Base-by-base conservation (phyloP, 352 stramenopile genomes). In the Phytophthora pini region DNA sequence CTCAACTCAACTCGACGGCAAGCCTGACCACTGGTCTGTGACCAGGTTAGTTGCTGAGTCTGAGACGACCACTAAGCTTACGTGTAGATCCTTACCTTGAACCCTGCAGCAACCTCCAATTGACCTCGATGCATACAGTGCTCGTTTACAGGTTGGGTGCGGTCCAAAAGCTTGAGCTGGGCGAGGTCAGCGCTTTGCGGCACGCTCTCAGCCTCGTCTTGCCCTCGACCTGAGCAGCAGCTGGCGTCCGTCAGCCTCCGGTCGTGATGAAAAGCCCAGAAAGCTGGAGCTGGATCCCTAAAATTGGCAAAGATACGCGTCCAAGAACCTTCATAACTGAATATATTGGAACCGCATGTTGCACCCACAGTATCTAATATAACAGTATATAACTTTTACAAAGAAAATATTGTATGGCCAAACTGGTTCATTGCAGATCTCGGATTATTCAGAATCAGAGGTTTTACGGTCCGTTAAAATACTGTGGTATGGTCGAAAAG, bases 191-290 rank as follows among this genome's bases (percentile, higher is more conserved):
- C 5, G 60, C 60, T 68, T 62, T 68, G 60, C 43, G 9, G 51
- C 44, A 47, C 60, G 20, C 43, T 67, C 44, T 66, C 41, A 22
- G 32, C 32, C 59, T 61, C 59, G 26, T 56, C 59, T 68, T 54
- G 50, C 59, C 49, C 29, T 66, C 39, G 38, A 13, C 38, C 32
- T 32, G 49, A 49, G 40, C 59, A 65, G 43, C 60, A 68, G 60
- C 38, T 68, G 60, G 50, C 31, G 20, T 40, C 29, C 29, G 27
- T 54, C 47, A 43, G n/a, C 50, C 31, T 29, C 31, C 0, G 58
- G 29, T 29, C n/a, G 58, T 66, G 49, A 40, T 39, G 11, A 44
- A 49, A 34, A 34, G 29, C 29, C 29, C 29, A 34, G 29, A 10
- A 34, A 10, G 0, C 29, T 34, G 29, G 29, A 34, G 29, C 29